These are phyloP conservation scores for Saccharomyces paradoxus DNA, from an alignment of 805 yeast genomes.

Conservation along the genomic window DNA sequence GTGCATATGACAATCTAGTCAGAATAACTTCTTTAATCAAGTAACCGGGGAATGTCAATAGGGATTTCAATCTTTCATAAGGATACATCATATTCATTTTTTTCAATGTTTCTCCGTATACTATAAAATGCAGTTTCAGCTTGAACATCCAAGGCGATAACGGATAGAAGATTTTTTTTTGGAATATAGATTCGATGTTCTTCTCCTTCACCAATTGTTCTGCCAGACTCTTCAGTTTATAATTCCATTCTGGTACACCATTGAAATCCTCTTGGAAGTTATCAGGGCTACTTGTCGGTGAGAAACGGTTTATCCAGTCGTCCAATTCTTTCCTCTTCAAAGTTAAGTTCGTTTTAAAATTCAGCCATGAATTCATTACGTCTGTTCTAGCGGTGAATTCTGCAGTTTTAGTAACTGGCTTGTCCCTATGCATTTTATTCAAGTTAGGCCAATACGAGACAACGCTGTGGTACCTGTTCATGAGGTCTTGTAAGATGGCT, in stretches of 20 bases:
- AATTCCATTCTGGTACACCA: background rate
- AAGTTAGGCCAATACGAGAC: constrained; percentile 73
- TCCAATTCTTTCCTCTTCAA: background rate
- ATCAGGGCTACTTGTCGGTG: background rate
- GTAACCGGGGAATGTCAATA: constrained; percentile 70
- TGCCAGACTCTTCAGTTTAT: constrained; percentile 38
- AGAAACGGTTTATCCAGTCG: background rate
- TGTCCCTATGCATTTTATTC: constrained; percentile 70
- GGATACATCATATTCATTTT: constrained; percentile 68
- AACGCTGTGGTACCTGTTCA: constrained; percentile 56
- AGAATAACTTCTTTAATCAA: constrained; percentile 71
- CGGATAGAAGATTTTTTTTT: constrained; percentile 56
- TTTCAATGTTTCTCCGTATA: constrained; percentile 53
- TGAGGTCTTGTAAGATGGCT: constrained; percentile 45
- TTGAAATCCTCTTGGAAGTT: background rate
- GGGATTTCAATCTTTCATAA: constrained; percentile 51
- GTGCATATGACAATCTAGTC: constrained; percentile 68
- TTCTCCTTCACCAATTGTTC: constrained; percentile 77
- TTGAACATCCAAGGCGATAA: constrained; percentile 77
- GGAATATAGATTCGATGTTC: constrained; percentile 64
- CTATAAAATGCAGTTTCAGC: constrained; percentile 63
- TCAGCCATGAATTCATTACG: constrained; percentile 76
- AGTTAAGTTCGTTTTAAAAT: constrained; percentile 59
- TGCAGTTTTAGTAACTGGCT: constrained; percentile 57
- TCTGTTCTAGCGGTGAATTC: constrained; percentile 61